Evolutionary conservation across 371 early-diverging fungal species (phyloP).

Genomic region (Mortierella sp.): DNA sequence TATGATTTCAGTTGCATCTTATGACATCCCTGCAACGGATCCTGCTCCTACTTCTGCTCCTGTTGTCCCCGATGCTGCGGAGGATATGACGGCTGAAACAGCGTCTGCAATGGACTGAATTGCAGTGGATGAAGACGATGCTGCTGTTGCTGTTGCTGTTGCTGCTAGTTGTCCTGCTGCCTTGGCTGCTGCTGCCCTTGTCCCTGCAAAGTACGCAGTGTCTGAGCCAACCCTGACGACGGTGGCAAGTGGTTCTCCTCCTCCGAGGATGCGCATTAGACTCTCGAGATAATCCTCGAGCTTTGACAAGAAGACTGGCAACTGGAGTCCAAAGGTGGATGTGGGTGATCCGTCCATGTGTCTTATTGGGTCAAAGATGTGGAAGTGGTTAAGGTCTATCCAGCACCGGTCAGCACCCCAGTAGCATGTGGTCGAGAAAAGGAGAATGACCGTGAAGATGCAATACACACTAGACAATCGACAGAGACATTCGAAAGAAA

Average conservation of each 20-base stretch:
- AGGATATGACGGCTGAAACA: conserved; percentile 19
- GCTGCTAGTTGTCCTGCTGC: not conserved
- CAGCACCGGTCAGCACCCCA: conserved; percentile 80
- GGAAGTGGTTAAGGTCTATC: conserved; percentile 63
- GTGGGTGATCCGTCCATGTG: conserved; percentile 41
- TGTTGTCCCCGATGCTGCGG: too few relatives aligned
- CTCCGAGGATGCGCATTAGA: conserved; percentile 31
- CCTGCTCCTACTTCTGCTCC: too few relatives aligned
- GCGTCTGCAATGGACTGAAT: conserved; percentile 17
- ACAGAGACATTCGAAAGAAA: not conserved
- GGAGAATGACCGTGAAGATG: conserved; percentile 60
- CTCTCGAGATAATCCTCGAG: conserved; percentile 25
- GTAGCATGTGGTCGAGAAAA: conserved; percentile 75
- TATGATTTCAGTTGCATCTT: too few relatives aligned
- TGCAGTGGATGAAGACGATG: not conserved
- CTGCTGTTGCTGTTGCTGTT: not conserved
- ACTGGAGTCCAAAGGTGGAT: conserved; percentile 43
- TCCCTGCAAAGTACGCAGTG: not conserved
- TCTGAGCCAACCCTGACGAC: conserved; percentile 34
- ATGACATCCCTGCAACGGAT: not conserved
- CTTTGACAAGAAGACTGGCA: conserved; percentile 31
- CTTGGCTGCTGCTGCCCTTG: not conserved
- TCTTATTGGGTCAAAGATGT: conserved; percentile 40
- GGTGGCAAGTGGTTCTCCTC: conserved; percentile 35
- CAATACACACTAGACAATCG: conserved; percentile 64